phyloP scores from a whole-genome alignment of 2,329 filamentous ascomycete genomes.

The Hypomyces rosellus region DNA sequence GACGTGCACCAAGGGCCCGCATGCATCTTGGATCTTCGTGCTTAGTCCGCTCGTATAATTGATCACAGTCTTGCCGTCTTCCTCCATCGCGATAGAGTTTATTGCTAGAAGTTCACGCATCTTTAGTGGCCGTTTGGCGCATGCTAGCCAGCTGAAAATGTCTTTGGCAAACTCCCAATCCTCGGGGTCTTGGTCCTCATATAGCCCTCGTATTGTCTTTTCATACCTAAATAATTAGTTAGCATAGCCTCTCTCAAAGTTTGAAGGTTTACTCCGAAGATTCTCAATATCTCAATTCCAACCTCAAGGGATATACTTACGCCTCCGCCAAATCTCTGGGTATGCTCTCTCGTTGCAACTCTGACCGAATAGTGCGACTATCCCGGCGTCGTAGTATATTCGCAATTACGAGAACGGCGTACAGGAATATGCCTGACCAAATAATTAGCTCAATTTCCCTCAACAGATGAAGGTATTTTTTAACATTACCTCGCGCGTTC shows the following conservation, averaged over 20 bases:
- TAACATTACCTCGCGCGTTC: neutral
- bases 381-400: neutral
- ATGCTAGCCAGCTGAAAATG: slow-evolving; percentile 35
- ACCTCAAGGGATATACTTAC: neutral
- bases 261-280: too few relatives aligned
- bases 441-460: too few relatives aligned
- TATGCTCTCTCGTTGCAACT: neutral
- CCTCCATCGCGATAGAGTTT: slow-evolving; percentile 14
- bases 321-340: neutral
- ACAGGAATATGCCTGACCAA: neutral
- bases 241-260: too few relatives aligned
- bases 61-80: neutral
- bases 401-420: neutral
- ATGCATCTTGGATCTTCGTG: neutral
- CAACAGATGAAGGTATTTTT: too few relatives aligned
- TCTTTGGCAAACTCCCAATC: slow-evolving; percentile 19
- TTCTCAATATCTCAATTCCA: too few relatives aligned
- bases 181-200: neutral
- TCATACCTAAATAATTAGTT: neutral
- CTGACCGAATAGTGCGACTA: neutral
- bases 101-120: slow-evolving; percentile 36
- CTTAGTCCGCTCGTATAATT: neutral
- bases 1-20: neutral
- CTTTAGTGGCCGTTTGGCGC: slow-evolving; percentile 33
- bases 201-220: neutral